These are phyloP conservation scores for Aphanomyces stellatus DNA, from an alignment of 352 stramenopile genomes.

Conservation along the genomic window DNA sequence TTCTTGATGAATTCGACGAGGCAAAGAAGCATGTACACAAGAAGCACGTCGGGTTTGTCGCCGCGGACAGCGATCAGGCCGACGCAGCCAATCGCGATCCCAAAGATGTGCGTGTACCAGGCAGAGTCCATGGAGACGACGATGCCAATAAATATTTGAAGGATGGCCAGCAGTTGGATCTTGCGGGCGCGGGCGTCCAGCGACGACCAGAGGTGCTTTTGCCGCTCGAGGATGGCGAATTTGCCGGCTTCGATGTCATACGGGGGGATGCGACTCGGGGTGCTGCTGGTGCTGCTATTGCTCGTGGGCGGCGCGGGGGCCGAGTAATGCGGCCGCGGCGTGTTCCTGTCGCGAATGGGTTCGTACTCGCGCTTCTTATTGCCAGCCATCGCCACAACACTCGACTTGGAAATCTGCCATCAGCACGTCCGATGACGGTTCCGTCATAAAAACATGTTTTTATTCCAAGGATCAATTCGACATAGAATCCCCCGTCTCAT, in stretches of 20 bases:
- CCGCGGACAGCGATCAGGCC: constrained; percentile 61
- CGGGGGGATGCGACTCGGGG: constrained; percentile 6
- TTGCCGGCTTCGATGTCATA: constrained; percentile 21
- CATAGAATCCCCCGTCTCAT: too few species aligned
- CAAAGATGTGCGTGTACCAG: constrained; percentile 70
- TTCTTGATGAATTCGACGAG: constrained; percentile 9
- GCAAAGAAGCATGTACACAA: constrained; percentile 31
- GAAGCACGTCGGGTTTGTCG: constrained; percentile 68
- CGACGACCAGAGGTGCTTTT: constrained; percentile 66
- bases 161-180: constrained; percentile 48
- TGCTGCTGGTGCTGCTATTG: background rate
- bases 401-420: too few species aligned
- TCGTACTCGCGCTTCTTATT: constrained; percentile 21
- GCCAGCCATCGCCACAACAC: too few species aligned
- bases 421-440: too few species aligned
- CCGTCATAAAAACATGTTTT: too few species aligned
- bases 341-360: constrained; percentile 11
- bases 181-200: constrained; percentile 51
- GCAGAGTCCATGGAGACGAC: constrained; percentile 60
- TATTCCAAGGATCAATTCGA: too few species aligned
- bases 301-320: background rate
- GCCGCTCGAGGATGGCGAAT: constrained; percentile 69
- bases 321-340: background rate
- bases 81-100: constrained; percentile 51
- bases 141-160: constrained; percentile 51